Percentiles rank a stretch among this genome's conserved stretches.
phyloP scores from a whole-genome alignment of 768 basidiomycete species.

The Russula sp. region DNA sequence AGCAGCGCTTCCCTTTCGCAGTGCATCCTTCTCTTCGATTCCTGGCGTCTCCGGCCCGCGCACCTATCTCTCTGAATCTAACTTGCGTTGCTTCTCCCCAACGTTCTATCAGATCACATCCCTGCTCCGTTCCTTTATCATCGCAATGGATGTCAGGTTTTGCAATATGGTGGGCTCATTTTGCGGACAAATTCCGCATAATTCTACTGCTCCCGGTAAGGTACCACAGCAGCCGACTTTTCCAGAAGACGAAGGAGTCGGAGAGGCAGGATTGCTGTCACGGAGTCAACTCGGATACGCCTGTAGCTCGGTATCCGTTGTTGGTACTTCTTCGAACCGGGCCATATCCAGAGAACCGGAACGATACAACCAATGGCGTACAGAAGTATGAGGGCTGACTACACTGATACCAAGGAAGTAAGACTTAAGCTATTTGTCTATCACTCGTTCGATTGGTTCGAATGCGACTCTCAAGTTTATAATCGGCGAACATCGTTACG shows the following conservation, averaged over 20 bases:
- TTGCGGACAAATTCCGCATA: background rate
- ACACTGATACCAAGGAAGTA: background rate
- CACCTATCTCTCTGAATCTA: background rate
- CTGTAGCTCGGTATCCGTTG: background rate
- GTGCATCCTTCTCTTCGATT: background rate
- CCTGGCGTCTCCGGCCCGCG: background rate
- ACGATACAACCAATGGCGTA: background rate
- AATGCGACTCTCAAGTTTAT: background rate
- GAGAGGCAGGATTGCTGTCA: background rate
- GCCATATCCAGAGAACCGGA: background rate
- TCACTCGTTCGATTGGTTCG: background rate
- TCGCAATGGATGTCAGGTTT: background rate
- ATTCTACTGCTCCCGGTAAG: background rate
- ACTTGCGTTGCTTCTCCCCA: background rate
- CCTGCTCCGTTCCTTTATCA: too few relatives aligned
- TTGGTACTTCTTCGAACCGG: background rate
- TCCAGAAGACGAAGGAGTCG: background rate
- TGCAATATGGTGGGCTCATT: background rate
- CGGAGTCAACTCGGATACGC: background rate
- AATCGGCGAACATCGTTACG: background rate
- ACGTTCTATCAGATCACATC: background rate
- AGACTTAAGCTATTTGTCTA: background rate
- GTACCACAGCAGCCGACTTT: background rate
- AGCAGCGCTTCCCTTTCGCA: background rate
- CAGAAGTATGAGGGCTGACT: background rate